phyloP scores from a whole-genome alignment of 371 early-diverging fungal species.

The Blakeslea trispora region DNA sequence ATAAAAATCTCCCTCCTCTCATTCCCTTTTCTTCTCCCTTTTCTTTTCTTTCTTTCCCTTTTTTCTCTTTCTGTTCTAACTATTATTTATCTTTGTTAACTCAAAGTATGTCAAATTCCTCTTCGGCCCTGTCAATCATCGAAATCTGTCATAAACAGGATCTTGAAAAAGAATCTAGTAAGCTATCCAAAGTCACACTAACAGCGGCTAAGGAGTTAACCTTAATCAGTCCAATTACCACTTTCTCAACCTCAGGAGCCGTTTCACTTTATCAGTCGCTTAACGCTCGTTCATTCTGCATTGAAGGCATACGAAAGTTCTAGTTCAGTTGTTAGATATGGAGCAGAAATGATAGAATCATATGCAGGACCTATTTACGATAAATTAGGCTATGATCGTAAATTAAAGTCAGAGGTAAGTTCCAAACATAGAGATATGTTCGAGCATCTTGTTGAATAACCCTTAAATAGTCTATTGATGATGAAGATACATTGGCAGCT shows the following conservation, averaged over 20 bases:
- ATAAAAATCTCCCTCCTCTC: no score
- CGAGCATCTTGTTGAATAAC: no score
- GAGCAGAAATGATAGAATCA: slow-evolving; percentile 80
- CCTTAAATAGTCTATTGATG: no score
- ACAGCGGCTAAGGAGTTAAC: no score
- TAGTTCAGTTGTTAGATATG: slow-evolving; percentile 61
- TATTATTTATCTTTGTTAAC: slow-evolving; percentile 8
- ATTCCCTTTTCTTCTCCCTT: slow-evolving; percentile 1
- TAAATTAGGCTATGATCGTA: slow-evolving; percentile 34
- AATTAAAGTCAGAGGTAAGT: slow-evolving; percentile 20
- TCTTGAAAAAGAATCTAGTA: background rate
- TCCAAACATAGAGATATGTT: background rate
- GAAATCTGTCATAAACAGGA: slow-evolving; percentile 26
- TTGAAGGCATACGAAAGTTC: slow-evolving; percentile 75
- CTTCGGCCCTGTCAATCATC: slow-evolving; percentile 40
- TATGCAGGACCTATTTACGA: slow-evolving; percentile 52
- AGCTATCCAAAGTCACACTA: slow-evolving; percentile 23
- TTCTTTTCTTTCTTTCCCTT: slow-evolving; percentile 17
- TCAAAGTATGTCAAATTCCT: slow-evolving; percentile 17
- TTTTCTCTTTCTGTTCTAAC: slow-evolving; percentile 9
- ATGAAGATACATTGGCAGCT: slow-evolving; percentile 40
- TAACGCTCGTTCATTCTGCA: slow-evolving; percentile 80
- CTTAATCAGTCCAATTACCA: background rate
- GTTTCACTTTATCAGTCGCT: slow-evolving; percentile 72
- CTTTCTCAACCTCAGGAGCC: slow-evolving; percentile 15